Conservation (phyloP, 352 stramenopile genomes). For the Globisporangium radiosum region DNA sequence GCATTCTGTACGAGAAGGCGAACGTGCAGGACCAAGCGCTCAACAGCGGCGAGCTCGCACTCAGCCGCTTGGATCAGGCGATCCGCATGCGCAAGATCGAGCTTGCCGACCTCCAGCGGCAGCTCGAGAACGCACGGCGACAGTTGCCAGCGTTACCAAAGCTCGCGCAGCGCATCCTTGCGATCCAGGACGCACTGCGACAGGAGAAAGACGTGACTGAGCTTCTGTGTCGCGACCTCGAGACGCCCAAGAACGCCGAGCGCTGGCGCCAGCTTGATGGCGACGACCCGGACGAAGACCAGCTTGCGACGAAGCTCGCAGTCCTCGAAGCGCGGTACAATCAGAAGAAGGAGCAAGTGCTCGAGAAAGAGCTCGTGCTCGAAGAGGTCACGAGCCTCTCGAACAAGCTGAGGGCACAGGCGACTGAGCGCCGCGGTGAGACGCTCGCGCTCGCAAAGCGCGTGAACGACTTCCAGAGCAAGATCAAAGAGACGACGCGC, state of each 20-base stretch:
- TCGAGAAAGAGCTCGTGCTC: conserved; percentile 93
- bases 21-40: conserved; percentile 87
- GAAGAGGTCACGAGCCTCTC: conserved; percentile 89
- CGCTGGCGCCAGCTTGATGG: conserved; percentile 86
- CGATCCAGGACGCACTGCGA: conserved; percentile 75
- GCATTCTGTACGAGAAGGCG: conserved; percentile 92
- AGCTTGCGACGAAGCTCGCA: conserved; percentile 78
- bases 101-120: conserved; percentile 54
- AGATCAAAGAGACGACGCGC: conserved; percentile 88
- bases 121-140: conserved; percentile 65
- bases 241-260: conserved; percentile 85
- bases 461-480: conserved; percentile 87
- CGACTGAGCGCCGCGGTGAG: conserved; percentile 61
- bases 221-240: conserved; percentile 85
- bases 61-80: conserved; percentile 80
- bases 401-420: conserved; percentile 81
- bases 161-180: conserved; percentile 73
- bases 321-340: conserved; percentile 86
- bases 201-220: conserved; percentile 86
- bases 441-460: conserved; percentile 82
- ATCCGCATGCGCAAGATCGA: conserved; percentile 75
- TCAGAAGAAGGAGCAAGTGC: conserved; percentile 88
- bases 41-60: conserved; percentile 67
- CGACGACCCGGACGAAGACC: conserved; percentile 86
- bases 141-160: conserved; percentile 76